Evolutionary conservation across 2,329 filamentous ascomycete species (phyloP).

Genomic region (Tolypocladium album): DNA sequence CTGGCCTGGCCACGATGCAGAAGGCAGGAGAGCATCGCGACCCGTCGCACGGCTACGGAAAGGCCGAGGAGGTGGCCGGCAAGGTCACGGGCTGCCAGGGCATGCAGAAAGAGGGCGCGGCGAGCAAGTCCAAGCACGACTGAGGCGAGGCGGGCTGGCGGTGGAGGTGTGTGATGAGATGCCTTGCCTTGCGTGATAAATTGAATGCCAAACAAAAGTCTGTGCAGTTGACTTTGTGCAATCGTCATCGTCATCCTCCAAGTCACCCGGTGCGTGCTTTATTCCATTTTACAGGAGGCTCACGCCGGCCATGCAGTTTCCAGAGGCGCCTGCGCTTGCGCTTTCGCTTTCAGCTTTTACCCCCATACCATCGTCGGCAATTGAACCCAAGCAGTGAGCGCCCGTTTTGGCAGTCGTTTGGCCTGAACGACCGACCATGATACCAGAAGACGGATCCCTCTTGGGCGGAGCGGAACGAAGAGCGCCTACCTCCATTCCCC

Average conservation of each 20-base stretch:
- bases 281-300: background rate
- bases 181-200: background rate
- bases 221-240: background rate
- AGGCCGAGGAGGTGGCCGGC: slow-evolving; percentile 53
- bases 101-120: slow-evolving; percentile 53
- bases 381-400: too few relatives aligned
- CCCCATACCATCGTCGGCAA: background rate
- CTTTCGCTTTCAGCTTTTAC: background rate
- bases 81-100: slow-evolving; percentile 56
- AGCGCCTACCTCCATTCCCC: background rate
- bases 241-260: background rate
- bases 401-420: background rate
- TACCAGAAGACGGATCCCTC: too few relatives aligned
- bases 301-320: background rate
- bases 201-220: background rate
- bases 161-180: background rate
- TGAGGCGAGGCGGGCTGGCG: background rate
- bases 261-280: background rate
- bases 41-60: slow-evolving; percentile 45
- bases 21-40: slow-evolving; percentile 46
- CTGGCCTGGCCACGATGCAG: slow-evolving; percentile 53
- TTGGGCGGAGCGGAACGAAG: background rate
- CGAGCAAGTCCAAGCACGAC: slow-evolving; percentile 28
- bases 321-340: background rate
- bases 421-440: too few relatives aligned